Evolutionary conservation across 2,329 filamentous ascomycete species (phyloP), one percentile per base, ranked within the genome.

Genomic region (Zasmidium citrigriseum): DNA sequence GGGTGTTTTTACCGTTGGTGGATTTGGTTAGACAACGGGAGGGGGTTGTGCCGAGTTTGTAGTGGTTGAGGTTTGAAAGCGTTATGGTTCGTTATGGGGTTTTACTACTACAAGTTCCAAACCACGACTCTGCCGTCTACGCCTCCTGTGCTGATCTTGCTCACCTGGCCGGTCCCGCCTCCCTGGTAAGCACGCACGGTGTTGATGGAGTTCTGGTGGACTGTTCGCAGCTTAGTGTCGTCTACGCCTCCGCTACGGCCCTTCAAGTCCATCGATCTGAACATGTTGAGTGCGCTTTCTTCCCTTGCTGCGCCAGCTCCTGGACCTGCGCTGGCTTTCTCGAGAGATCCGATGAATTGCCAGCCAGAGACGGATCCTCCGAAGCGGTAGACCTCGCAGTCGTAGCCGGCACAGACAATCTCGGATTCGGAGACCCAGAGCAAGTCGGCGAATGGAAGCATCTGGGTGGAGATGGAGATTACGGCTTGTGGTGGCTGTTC

Each of bases 211-310:
- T 99, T 99, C 75, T 99, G 95, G 77, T 99, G 95, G 48, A 95
- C 86, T 11, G 95, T 98, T 79, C 91, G 95, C 67, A 99, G 82
- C 79, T 96, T 90, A 3, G 93, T 97, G 74, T 98, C 93, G 70
- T 96, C 92, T 72, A 91, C 91, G n/a, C 63, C 64, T 25, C 67
- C 64, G 56, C 83, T 80, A 78, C 96, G 96, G 62, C 95, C 95
- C 83, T 95, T 96, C 65, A 99, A 83, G 76, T 99, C 95, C 95
- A 99, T 98, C 80, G 97, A 93, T 70, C 87, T 86, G 80, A 99
- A 99, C 91, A 98, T 96, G 77, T 98, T 96, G 74, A 97, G 80
- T 22, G 95, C 95, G 64, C 90, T 95, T 75, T 98, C 95, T 77
- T 98, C 95, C 27, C 89, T 84, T 55, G 85, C 86, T 1, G 61